phyloP scores from a whole-genome alignment of 1,139 yeast genomes.

The Candida albicans region DNA sequence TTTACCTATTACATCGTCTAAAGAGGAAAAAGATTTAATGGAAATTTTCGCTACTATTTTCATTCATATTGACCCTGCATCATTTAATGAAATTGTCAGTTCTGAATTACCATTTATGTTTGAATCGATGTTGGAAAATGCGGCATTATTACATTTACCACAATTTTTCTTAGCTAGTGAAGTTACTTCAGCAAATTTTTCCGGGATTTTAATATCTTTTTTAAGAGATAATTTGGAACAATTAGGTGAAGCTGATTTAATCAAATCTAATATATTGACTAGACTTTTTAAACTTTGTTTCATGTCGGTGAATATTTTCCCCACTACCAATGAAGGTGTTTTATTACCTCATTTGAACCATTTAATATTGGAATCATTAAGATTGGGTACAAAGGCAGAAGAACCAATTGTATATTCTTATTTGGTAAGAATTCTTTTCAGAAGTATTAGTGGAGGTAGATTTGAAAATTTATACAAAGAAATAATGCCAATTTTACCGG shows the following conservation, averaged over 20 bases:
- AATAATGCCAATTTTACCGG: constrained; percentile 86
- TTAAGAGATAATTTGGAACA: constrained; percentile 71
- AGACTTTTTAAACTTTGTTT: constrained; percentile 88
- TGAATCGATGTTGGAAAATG: constrained; percentile 77
- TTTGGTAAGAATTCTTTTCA: constrained; percentile 80
- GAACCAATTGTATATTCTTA: constrained; percentile 92
- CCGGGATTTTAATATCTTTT: constrained; percentile 81
- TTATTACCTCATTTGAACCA: constrained; percentile 84
- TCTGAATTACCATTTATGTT: constrained; percentile 78
- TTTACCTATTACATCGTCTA: constrained; percentile 80
- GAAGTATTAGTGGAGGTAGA: constrained; percentile 95
- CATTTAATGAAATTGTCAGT: constrained; percentile 89
- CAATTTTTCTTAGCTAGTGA: constrained; percentile 94
- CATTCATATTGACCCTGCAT: constrained; percentile 91
- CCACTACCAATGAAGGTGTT: constrained; percentile 82
- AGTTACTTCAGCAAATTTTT: constrained; percentile 87
- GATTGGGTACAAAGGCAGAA: constrained; percentile 80
- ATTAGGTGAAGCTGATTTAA: constrained; percentile 77
- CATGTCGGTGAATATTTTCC: constrained; percentile 93
- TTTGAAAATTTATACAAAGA: constrained; percentile 91
- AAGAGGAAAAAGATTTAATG: constrained; percentile 94
- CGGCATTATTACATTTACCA: constrained; percentile 86
- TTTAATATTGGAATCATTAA: constrained; percentile 77
- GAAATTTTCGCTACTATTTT: constrained; percentile 93
- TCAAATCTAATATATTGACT: constrained; percentile 78